Conservation (phyloP, 2,329 filamentous ascomycete genomes). For the Monosporascus cannonballus region DNA sequence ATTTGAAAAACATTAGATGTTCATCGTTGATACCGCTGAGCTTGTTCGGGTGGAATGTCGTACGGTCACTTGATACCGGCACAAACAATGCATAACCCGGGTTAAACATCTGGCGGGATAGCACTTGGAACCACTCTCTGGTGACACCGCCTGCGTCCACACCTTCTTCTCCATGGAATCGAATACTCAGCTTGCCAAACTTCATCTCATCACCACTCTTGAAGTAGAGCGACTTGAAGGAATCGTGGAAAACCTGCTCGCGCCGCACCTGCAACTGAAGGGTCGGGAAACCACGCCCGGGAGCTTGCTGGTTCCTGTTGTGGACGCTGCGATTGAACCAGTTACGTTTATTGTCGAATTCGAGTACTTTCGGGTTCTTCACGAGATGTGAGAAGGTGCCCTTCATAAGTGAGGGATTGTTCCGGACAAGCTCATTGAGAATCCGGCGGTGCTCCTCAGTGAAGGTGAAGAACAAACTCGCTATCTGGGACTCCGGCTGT, state of each 20-base stretch:
- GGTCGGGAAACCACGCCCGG: slow-evolving; percentile 55
- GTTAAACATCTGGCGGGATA: slow-evolving; percentile 97
- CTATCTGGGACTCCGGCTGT: slow-evolving; percentile 73
- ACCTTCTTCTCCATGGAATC: slow-evolving; percentile 95
- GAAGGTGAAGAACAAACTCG: slow-evolving; percentile 91
- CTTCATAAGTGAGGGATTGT: slow-evolving; percentile 97
- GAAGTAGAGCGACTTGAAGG: slow-evolving; percentile 97
- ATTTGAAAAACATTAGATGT: slow-evolving; percentile 98
- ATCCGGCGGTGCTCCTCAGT: slow-evolving; percentile 97
- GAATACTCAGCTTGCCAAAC: slow-evolving; percentile 95
- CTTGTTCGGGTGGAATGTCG: slow-evolving; percentile 97
- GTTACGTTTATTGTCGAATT: slow-evolving; percentile 99
- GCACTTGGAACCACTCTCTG: slow-evolving; percentile 97
- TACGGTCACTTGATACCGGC: slow-evolving; percentile 92
- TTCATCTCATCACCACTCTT: slow-evolving; percentile 97
- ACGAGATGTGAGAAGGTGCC: slow-evolving; percentile 93
- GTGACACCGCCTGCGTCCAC: slow-evolving; percentile 97
- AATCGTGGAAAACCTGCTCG: slow-evolving; percentile 95
- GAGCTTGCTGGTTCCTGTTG: slow-evolving; percentile 61
- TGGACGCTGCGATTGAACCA: slow-evolving; percentile 96
- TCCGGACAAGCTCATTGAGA: slow-evolving; percentile 92
- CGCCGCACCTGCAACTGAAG: slow-evolving; percentile 86
- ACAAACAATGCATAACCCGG: slow-evolving; percentile 95
- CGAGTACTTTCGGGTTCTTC: slow-evolving; percentile 96
- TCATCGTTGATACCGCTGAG: slow-evolving; percentile 91